Conservation (phyloP, 192 early-diverging fungal genomes). For the Podila horticola region DNA sequence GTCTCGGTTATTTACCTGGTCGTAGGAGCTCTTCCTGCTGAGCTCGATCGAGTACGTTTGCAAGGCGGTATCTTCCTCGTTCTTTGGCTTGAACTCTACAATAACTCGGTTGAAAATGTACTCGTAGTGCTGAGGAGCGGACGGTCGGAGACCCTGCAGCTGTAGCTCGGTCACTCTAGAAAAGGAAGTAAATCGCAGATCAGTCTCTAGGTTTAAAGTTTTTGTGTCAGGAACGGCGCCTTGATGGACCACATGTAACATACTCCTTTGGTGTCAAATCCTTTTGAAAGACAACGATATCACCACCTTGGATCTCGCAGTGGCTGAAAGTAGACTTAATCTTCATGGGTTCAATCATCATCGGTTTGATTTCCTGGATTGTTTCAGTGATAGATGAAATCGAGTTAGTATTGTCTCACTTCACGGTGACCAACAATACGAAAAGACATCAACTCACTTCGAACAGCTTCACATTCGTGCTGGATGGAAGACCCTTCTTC, state of each 20-base stretch:
- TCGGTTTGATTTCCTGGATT: constrained; percentile 91
- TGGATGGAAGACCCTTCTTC: constrained; percentile 63
- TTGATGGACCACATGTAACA: constrained; percentile 4
- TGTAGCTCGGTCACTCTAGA: constrained; percentile 48
- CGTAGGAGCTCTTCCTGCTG: constrained; percentile 75
- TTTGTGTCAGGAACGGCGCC: neutral
- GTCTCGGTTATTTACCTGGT: constrained; percentile 35
- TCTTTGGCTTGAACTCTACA: constrained; percentile 77
- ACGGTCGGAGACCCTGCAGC: constrained; percentile 48
- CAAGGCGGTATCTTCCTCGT: constrained; percentile 50
- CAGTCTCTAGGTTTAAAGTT: neutral
- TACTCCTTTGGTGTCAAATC: constrained; percentile 62
- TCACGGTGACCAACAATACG: neutral
- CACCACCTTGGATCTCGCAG: constrained; percentile 93
- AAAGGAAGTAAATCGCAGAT: neutral
- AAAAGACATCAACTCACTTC: constrained; percentile 55
- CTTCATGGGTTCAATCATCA: constrained; percentile 87
- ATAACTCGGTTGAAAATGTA: constrained; percentile 72
- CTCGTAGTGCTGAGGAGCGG: constrained; percentile 82
- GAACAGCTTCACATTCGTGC: constrained; percentile 70
- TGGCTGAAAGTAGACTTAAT: constrained; percentile 66
- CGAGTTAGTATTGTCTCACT: neutral
- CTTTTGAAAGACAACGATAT: constrained; percentile 90
- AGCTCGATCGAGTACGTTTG: constrained; percentile 60
- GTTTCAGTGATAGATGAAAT: neutral